Percentiles rank a stretch among this genome's conserved stretches.
phyloP scores from a whole-genome alignment of 2,329 filamentous ascomycete species.

The Coleophoma crateriformis region DNA sequence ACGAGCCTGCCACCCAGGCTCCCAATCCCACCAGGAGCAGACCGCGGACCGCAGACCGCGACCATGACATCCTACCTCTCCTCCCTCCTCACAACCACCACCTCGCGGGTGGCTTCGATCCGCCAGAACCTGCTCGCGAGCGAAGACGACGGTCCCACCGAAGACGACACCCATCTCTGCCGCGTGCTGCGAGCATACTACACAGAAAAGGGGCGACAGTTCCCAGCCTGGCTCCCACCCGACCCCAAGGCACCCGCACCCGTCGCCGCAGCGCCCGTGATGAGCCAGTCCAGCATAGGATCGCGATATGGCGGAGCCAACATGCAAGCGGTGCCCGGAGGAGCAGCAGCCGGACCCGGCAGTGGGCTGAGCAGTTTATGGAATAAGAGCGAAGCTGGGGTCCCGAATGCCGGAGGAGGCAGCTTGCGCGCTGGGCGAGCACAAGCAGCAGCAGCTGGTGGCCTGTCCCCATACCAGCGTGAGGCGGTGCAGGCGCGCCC shows the following conservation, averaged over 20 bases:
- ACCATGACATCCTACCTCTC: slow-evolving; percentile 78
- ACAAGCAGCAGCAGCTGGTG: slow-evolving; percentile 5
- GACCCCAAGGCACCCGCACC: slow-evolving; percentile 68
- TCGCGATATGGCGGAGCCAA: slow-evolving; percentile 46
- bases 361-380: slow-evolving; percentile 50
- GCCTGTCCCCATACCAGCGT: neutral
- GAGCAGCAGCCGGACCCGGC: slow-evolving; percentile 20
- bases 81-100: slow-evolving; percentile 61
- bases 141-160: slow-evolving; percentile 65
- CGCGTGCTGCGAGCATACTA: slow-evolving; percentile 92
- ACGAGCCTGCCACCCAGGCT: too few relatives aligned
- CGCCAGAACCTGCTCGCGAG: slow-evolving; percentile 65
- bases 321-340: slow-evolving; percentile 27
- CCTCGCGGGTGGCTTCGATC: slow-evolving; percentile 55
- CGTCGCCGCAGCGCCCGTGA: slow-evolving; percentile 39
- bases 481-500: slow-evolving; percentile 43
- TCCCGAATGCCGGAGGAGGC: slow-evolving; percentile 18
- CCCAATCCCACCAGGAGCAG: neutral
- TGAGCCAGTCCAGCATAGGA: slow-evolving; percentile 43
- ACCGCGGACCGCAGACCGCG: too few relatives aligned
- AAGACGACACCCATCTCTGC: slow-evolving; percentile 93
- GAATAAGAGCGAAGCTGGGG: slow-evolving; percentile 31
- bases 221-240: slow-evolving; percentile 82
- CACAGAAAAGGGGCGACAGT: slow-evolving; percentile 74
- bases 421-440: slow-evolving; percentile 17